Percentiles rank a stretch among this genome's conserved stretches.
phyloP scores from a whole-genome alignment of 306 rosid genomes.

The Begonia fuchsioides region DNA sequence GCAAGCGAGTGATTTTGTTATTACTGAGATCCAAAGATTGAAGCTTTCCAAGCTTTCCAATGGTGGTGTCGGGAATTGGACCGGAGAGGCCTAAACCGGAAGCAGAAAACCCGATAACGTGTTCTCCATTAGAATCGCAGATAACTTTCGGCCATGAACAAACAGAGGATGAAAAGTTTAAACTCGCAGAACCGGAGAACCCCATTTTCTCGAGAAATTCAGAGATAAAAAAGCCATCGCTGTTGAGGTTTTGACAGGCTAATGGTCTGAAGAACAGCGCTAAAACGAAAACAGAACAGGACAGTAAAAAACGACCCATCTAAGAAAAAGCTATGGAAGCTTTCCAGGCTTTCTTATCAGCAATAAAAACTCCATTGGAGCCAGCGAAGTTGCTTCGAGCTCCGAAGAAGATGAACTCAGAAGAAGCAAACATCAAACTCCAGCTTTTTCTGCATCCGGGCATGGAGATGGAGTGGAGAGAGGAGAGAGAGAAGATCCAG shows the following conservation, averaged over 20 bases:
- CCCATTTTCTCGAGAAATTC: constrained; percentile 52
- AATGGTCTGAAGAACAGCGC: constrained; percentile 51
- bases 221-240: constrained; percentile 64
- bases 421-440: no score
- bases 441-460: no score
- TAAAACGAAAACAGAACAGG: constrained; percentile 42
- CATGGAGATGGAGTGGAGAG: no score
- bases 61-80: constrained; percentile 57
- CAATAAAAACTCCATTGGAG: no score
- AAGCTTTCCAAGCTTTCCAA: constrained; percentile 68
- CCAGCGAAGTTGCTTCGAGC: no score
- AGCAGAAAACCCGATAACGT: constrained; percentile 28
- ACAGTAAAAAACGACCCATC: constrained; percentile 59
- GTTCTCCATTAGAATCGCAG: constrained; percentile 40
- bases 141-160: constrained; percentile 72
- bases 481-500: constrained; percentile 14
- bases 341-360: no score
- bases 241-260: constrained; percentile 67
- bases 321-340: constrained; percentile 10
- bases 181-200: constrained; percentile 16
- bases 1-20: constrained; percentile 59
- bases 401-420: no score
- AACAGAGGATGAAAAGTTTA: constrained; percentile 50
- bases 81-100: constrained; percentile 67
- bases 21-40: constrained; percentile 70